Conservation (phyloP, 305 asterid species). For the Euphrasia arctica region DNA sequence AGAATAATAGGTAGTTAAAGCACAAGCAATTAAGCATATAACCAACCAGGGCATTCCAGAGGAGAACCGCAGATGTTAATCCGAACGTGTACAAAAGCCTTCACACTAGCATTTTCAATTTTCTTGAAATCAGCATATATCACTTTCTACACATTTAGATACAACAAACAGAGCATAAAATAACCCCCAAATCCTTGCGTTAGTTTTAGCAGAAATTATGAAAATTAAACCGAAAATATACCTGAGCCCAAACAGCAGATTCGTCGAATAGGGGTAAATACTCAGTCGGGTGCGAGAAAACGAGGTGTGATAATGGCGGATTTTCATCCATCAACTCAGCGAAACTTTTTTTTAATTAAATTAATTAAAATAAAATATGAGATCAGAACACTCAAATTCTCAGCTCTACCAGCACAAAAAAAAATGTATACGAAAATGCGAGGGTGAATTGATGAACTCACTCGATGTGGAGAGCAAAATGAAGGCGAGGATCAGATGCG, state of each 20-base stretch:
- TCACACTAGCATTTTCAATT: conserved; percentile 60
- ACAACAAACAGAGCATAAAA: conserved; percentile 14
- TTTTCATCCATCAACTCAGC: conserved; percentile 79
- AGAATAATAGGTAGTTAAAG: conserved; percentile 14
- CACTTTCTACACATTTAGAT: conserved; percentile 49
- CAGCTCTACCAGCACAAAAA: background rate
- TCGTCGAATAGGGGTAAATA: conserved; percentile 64
- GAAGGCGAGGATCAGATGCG: conserved; percentile 78
- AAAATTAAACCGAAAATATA: conserved; percentile 23
- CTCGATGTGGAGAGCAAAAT: conserved; percentile 77
- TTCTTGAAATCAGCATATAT: conserved; percentile 55
- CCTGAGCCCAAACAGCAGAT: conserved; percentile 92
- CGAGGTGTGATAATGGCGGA: conserved; percentile 64
- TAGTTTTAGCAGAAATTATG: conserved; percentile 3
- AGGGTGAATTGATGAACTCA: conserved; percentile 31
- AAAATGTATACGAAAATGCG: background rate
- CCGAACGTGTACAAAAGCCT: conserved; percentile 70
- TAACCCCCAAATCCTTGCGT: conserved; percentile 19
- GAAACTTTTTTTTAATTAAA: conserved; percentile 22
- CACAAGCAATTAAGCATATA: conserved; percentile 25
- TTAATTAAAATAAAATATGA: background rate
- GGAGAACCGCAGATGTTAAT: conserved; percentile 85
- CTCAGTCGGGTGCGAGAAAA: conserved; percentile 71
- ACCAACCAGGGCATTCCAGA: conserved; percentile 87
- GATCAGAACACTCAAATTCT: background rate